A percentile compares a stretch with the other conserved stretches of the same genome.
phyloP scores from a whole-genome alignment of 2,329 filamentous ascomycete species.

The Aureobasidium melanogenum region DNA sequence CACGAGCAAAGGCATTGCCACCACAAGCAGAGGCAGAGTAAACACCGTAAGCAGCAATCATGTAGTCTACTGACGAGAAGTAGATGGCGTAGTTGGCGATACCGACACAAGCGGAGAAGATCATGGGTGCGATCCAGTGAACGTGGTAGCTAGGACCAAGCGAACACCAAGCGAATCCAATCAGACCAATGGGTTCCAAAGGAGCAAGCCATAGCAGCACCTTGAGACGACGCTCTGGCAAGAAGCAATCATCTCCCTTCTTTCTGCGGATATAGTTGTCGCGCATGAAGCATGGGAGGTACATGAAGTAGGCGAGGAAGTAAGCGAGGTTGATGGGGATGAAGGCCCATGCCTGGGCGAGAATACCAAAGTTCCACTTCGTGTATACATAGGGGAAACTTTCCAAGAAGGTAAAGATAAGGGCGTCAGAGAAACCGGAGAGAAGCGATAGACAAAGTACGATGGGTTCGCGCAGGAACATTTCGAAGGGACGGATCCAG shows the following conservation, averaged over 20 bases:
- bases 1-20: constrained; percentile 65
- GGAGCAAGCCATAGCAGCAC: constrained; percentile 55
- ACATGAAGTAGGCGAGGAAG: constrained; percentile 50
- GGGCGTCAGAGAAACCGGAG: constrained; percentile 62
- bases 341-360: constrained; percentile 52
- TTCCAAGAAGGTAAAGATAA: constrained; percentile 72
- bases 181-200: constrained; percentile 56
- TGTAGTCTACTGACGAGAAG: constrained; percentile 43
- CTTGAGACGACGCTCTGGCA: constrained; percentile 57
- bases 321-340: constrained; percentile 55
- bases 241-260: constrained; percentile 36
- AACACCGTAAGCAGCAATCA: constrained; percentile 63
- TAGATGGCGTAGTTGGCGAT: constrained; percentile 51
- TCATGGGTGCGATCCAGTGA: constrained; percentile 60
- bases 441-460: constrained; percentile 62
- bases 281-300: constrained; percentile 40
- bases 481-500: constrained; percentile 57
- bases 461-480: constrained; percentile 68
- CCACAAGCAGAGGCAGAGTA: constrained; percentile 68
- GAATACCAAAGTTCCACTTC: constrained; percentile 51
- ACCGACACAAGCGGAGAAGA: constrained; percentile 58
- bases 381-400: constrained; percentile 58
- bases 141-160: constrained; percentile 46
- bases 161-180: constrained; percentile 62
- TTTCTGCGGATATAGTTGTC: constrained; percentile 45